Base-by-base conservation (phyloP, 495 filamentous ascomycete genomes). In the Hyaloscypha finlandica region DNA sequence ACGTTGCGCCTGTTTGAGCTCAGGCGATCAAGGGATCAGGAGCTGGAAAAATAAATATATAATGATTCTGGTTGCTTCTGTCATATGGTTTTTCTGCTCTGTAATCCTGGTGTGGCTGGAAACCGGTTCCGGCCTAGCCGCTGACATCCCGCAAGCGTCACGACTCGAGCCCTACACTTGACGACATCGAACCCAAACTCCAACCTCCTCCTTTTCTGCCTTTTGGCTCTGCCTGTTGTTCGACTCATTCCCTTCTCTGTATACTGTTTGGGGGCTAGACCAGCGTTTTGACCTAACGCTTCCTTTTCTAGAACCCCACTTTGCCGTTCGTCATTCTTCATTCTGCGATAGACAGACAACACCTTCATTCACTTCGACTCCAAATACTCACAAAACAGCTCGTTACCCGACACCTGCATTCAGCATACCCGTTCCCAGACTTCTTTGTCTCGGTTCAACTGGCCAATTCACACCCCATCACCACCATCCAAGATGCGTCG, bases 191-290 rank as follows among this genome's bases (percentile, higher is more conserved):
- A 19, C 29, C 25, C 33, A 35, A 53, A 51, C 56, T 53, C 69
- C 65, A 63, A 63, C 68, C 68, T 70, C 66, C 64, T 71, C 67
- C 53, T 45, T 70, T 69, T 67, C 63, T 60, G 16, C 60, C n/a
- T 67, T 61, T 29, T 1, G 64, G 29, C 53, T 30, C 16, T 53
- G 22, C 19, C 63, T 48, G 30, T 61, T 59, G 31, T 64, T 67
- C n/a, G 25, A 66, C 42, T 55, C 22, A 29, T 64, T 61, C 64
- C n/a, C 6, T 67, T 32, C 59, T 59, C 32, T 62, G 68, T 63
- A 66, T 58, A 52, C 31, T 55, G 53, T 53, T 61, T 63, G 39
- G 20, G 54, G 31, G 33, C 42, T 51, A 22, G 55, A 9, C 29
- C 29, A 52, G 37, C 11, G 25, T 32, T 22, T 39, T 29, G 9